Percentiles rank a stretch among this genome's conserved stretches.
phyloP scores from a whole-genome alignment of 176 grass and related monocot genomes.

The Rhynchospora breviuscula region DNA sequence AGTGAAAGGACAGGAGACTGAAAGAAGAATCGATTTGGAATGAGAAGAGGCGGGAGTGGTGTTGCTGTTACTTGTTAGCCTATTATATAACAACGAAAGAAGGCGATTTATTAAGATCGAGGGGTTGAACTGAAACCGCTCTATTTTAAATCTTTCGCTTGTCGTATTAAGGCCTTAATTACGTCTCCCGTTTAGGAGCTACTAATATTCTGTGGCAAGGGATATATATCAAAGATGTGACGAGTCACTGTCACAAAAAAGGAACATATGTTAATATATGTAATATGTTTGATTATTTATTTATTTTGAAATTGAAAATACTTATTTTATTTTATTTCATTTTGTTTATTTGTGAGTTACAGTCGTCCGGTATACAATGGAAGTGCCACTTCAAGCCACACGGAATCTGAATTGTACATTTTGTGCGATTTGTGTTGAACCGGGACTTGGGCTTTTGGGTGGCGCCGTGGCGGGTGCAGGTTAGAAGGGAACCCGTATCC shows the following conservation, averaged over 20 bases:
- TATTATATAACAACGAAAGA: neutral
- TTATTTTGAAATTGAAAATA: too few relatives aligned
- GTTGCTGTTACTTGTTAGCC: neutral
- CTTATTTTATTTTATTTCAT: too few relatives aligned
- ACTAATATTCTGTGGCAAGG: neutral
- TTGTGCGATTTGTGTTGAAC: neutral
- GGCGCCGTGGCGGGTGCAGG: neutral
- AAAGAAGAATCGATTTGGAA: neutral
- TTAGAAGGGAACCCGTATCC: neutral
- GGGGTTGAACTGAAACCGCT: conserved; percentile 1
- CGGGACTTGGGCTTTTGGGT: neutral
- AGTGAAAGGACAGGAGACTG: neutral
- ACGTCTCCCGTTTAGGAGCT: neutral
- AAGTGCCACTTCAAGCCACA: neutral
- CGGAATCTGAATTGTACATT: neutral
- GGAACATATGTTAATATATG: too few relatives aligned
- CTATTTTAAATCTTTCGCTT: neutral
- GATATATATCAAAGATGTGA: neutral
- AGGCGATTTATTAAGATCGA: neutral
- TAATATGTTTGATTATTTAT: too few relatives aligned
- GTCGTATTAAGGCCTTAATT: conserved; percentile 5
- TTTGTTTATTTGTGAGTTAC: too few relatives aligned
- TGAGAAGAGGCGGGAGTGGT: conserved; percentile 13
- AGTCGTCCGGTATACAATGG: too few relatives aligned
- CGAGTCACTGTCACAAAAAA: neutral